Base-by-base conservation (phyloP, 164 flowering plant species). In the Sextonia rubra region DNA sequence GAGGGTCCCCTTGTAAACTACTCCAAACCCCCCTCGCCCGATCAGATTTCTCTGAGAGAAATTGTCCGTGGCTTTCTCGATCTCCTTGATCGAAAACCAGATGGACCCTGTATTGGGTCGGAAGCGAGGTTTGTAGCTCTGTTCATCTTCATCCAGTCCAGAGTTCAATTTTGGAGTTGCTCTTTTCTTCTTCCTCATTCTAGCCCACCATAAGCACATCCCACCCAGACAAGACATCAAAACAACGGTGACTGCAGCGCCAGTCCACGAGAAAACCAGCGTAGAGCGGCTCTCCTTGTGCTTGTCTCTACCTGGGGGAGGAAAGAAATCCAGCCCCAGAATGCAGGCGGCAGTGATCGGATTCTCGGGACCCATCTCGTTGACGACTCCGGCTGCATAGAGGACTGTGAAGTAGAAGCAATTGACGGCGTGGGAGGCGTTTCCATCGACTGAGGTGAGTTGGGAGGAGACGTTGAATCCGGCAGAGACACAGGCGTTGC, bases 311-410 rank as follows among this genome's bases (percentile, higher is more conserved):
- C 70, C 32, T 7, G 66, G 3, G 3, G 29, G 30, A 0, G 71
- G 4, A 22, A 49, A 26, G 8, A 86, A 56, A 0, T 83, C 26
- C 55, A 91, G 60, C 1, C 83, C 86, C 61, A 90, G 79, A 8
- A 87, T 81, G 70, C 96, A 92, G 8, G 76, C 17, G 65, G 86
- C 72, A 2, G 91, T 86, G 17, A 82, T 79, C 18, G 72, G n/a
- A 70, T 83, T 80, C 73, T 87, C 77, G 12, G 97, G 94, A 0
- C 97, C 97, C 48, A 73, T 49, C 30, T 83, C 75, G 75, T 83
- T 89, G 3, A 82, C 91, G 37, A 89, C 72, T 7, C 88, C 97
- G 52, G 88, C 96, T 73, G 96, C 95, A 81, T 90, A 92, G 24
- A 90, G 76, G 61, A 88, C 64, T 0, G 90, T 58, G 71, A 81